Percentiles rank a stretch among this genome's conserved stretches.
phyloP scores from a whole-genome alignment of 2,329 filamentous ascomycete genomes.

The Xylaria sp. region DNA sequence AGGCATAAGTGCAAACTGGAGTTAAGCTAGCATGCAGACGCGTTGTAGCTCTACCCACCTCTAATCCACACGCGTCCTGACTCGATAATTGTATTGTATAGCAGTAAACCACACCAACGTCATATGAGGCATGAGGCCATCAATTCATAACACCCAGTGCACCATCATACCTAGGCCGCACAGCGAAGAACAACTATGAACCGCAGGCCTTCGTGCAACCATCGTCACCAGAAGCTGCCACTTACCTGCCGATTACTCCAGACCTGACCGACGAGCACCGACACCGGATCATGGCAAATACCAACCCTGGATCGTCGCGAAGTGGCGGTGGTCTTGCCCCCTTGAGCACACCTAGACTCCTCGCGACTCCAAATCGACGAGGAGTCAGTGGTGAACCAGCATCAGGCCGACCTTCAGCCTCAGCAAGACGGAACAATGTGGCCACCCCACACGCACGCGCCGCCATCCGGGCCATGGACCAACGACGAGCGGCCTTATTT shows the following conservation, averaged over 20 bases:
- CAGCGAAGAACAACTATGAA: conserved; percentile 23
- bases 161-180: conserved; percentile 2
- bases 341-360: conserved; percentile 45
- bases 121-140: neutral
- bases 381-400: conserved; percentile 53
- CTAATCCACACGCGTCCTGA: neutral
- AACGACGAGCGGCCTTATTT: conserved; percentile 68
- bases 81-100: conserved; percentile 3
- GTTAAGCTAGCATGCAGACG: neutral
- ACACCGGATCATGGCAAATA: conserved; percentile 36
- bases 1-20: too few species aligned
- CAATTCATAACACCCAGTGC: neutral
- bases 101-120: conserved; percentile 13
- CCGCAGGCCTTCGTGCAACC: neutral
- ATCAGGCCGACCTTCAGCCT: conserved; percentile 59
- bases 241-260: conserved; percentile 4
- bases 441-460: conserved; percentile 71
- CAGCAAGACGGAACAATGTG: conserved; percentile 56
- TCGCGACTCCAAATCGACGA: conserved; percentile 50
- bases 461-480: conserved; percentile 67
- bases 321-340: conserved; percentile 39
- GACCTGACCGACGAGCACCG: conserved; percentile 1
- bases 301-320: conserved; percentile 28
- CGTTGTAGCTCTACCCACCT: conserved; percentile 1
- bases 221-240: conserved; percentile 11